Conservation (phyloP, 2,329 filamentous ascomycete genomes). For the Cryphonectria nitschkei region DNA sequence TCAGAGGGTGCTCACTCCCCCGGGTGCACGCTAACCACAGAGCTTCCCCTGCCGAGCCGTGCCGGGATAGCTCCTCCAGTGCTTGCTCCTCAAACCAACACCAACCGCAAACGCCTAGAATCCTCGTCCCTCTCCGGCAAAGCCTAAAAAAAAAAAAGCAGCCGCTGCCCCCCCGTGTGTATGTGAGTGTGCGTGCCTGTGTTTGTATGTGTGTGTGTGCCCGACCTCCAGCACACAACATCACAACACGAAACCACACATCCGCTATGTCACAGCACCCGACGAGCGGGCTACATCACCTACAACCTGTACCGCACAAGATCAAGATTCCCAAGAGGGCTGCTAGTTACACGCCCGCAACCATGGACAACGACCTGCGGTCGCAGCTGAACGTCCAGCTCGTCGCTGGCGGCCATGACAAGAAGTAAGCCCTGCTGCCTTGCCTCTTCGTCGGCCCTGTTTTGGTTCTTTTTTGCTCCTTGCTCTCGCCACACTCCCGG, state of each 20-base stretch:
- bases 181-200: neutral
- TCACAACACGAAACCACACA: slow-evolving; percentile 22
- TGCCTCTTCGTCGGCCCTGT: neutral
- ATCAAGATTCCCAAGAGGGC: slow-evolving; percentile 64
- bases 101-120: slow-evolving; percentile 1
- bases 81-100: neutral
- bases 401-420: slow-evolving; percentile 61
- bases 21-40: neutral
- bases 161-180: neutral
- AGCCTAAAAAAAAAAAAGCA: slow-evolving; percentile 3
- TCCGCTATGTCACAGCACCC: slow-evolving; percentile 31
- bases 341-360: slow-evolving; percentile 63
- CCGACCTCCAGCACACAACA: slow-evolving; percentile 14
- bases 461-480: neutral
- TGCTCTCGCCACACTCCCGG: neutral
- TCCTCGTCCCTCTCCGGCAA: neutral
- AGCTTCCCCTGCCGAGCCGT: slow-evolving; percentile 9
- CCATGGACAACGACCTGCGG: slow-evolving; percentile 63
- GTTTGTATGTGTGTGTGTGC: neutral
- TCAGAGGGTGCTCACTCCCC: neutral
- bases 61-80: slow-evolving; percentile 4
- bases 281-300: slow-evolving; percentile 19
- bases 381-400: slow-evolving; percentile 65
- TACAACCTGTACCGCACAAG: slow-evolving; percentile 50
- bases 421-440: slow-evolving; percentile 50